Conservation (phyloP, 75 land plant genomes). For the Cunninghamia lanceolata region DNA sequence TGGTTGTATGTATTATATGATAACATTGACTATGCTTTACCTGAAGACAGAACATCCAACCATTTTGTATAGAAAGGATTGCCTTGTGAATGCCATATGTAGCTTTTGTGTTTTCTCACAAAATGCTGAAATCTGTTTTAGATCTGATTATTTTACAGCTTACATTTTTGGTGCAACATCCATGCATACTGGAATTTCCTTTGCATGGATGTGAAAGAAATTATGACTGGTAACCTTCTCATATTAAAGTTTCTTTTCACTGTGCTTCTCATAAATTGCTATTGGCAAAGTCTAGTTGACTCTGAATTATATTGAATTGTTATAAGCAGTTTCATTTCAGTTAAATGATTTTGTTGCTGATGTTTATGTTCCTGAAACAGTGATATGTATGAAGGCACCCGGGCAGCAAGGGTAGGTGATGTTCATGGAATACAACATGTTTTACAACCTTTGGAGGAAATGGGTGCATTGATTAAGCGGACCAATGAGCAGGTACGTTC, state of each 20-base stretch:
- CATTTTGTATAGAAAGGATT: background rate
- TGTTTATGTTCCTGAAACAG: constrained; percentile 26
- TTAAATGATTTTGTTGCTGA: background rate
- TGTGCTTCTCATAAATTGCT: background rate
- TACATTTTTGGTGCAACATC: background rate
- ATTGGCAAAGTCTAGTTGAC: background rate
- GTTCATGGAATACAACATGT: constrained; percentile 63
- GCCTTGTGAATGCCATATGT: background rate
- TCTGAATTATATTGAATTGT: background rate
- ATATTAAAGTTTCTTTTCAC: background rate
- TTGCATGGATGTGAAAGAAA: background rate
- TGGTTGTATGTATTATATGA: background rate
- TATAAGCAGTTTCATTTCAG: background rate
- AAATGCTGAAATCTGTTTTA: background rate
- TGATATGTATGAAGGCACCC: constrained; percentile 94
- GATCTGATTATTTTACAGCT: background rate
- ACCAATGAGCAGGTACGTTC: constrained; percentile 66
- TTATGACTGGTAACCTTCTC: background rate
- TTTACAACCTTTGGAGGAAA: constrained; percentile 77
- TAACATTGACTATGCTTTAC: background rate
- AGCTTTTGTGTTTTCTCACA: background rate
- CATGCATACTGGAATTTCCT: background rate
- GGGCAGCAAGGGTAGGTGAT: constrained; percentile 64
- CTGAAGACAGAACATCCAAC: background rate
- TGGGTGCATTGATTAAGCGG: constrained; percentile 69